Percentiles rank a stretch among this genome's conserved stretches.
Conservation (phyloP, 192 early-diverging fungal species). For the Chytriomyces confervae region DNA sequence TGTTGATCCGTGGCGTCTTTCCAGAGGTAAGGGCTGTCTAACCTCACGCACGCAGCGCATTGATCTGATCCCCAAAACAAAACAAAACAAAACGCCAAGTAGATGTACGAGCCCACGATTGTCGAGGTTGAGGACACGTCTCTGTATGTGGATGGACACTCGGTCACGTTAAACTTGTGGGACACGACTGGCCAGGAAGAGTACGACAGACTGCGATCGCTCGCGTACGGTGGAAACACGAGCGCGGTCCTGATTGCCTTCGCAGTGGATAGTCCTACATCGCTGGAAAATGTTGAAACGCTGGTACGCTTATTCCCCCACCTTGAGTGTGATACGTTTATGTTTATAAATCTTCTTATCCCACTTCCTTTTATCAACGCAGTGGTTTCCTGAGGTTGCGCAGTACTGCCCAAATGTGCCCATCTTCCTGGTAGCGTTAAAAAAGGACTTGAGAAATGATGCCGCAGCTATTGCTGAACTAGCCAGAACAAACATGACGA, state of each 20-base stretch:
- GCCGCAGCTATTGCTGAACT: too few species aligned
- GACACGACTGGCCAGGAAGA: constrained; percentile 98
- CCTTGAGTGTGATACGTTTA: neutral
- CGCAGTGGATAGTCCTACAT: constrained; percentile 76
- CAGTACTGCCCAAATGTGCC: constrained; percentile 80
- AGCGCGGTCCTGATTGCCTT: constrained; percentile 77
- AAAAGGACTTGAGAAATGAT: constrained; percentile 80
- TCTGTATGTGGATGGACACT: constrained; percentile 21
- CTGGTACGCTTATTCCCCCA: constrained; percentile 14
- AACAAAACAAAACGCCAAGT: neutral
- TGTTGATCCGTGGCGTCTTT: constrained; percentile 46
- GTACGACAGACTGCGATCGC: constrained; percentile 88
- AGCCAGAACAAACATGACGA: too few species aligned
- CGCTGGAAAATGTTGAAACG: constrained; percentile 77
- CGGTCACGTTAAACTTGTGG: constrained; percentile 77
- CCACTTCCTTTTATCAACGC: neutral
- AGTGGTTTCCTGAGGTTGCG: constrained; percentile 84
- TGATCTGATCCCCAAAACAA: too few species aligned
- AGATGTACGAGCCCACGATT: constrained; percentile 82
- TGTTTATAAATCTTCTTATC: too few species aligned
- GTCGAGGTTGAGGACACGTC: constrained; percentile 52
- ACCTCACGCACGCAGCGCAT: too few species aligned
- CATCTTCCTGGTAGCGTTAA: constrained; percentile 81
- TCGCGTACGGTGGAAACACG: constrained; percentile 89
- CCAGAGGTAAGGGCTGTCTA: constrained; percentile 33